Percentiles rank a stretch among this genome's conserved stretches.
These are phyloP conservation scores for Phaseolus coccineus DNA, from an alignment of 331 rosid species.

Conservation along the genomic window DNA sequence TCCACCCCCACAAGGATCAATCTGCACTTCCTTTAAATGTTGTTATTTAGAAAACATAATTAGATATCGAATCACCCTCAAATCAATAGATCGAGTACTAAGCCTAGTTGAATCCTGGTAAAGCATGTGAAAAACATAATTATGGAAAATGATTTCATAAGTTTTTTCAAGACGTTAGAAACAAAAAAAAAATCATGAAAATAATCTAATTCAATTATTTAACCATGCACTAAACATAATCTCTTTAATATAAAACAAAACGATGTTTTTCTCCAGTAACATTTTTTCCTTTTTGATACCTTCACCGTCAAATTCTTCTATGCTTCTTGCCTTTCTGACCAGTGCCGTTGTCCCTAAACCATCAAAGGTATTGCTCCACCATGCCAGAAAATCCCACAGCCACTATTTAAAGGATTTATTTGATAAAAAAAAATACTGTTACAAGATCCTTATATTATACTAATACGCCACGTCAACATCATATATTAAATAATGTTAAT, in stretches of 20 bases:
- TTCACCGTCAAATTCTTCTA: background rate
- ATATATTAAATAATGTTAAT: background rate
- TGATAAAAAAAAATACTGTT: background rate
- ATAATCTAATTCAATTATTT: background rate
- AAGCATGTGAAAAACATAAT: no score
- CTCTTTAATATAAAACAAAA: background rate
- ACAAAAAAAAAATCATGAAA: background rate
- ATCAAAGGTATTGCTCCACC: no score
- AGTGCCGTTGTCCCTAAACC: background rate
- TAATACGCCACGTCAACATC: background rate
- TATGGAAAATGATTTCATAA: no score
- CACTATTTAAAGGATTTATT: background rate
- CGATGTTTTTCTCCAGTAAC: background rate
- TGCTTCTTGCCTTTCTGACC: background rate
- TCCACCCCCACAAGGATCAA: no score
- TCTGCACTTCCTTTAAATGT: no score
- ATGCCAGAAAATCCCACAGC: no score
- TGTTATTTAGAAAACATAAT: no score
- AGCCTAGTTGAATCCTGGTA: no score
- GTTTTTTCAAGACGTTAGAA: no score
- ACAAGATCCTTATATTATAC: background rate
- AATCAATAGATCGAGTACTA: no score
- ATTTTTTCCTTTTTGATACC: background rate
- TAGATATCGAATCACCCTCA: no score
- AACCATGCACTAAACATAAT: background rate